A percentile compares a stretch with the other conserved stretches of the same genome.
Conservation (phyloP, 306 rosid species). For the Hylodesmum podocarpum region DNA sequence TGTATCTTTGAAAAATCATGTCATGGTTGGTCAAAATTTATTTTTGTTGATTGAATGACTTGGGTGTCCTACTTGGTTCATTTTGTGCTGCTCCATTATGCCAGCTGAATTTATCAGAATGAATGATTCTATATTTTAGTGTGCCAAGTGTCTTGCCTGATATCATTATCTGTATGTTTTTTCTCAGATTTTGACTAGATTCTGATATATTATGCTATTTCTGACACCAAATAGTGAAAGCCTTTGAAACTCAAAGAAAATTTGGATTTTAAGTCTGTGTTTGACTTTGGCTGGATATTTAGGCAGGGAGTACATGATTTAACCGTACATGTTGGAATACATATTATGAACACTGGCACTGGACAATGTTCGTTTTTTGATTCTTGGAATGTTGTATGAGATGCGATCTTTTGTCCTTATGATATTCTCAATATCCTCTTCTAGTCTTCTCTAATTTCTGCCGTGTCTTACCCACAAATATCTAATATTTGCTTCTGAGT, state of each 20-base stretch:
- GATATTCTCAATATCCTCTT: conserved; percentile 19
- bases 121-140: neutral
- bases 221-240: neutral
- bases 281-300: neutral
- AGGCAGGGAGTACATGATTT: neutral
- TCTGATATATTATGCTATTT: neutral
- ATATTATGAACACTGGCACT: neutral
- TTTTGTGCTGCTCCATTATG: neutral
- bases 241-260: neutral
- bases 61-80: conserved; percentile 1
- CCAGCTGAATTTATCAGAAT: neutral
- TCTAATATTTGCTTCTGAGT: conserved; percentile 23
- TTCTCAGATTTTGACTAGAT: neutral
- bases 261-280: neutral
- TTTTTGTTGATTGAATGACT: neutral
- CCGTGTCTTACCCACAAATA: conserved; percentile 2
- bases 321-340: conserved; percentile 4
- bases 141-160: neutral
- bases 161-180: neutral
- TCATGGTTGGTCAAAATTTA: neutral
- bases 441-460: conserved; percentile 12
- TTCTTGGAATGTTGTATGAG: conserved; percentile 2
- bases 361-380: neutral
- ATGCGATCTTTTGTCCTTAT: neutral
- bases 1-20: neutral